Evolutionary conservation across 2,329 filamentous ascomycete genomes (phyloP).

Genomic region (Sclerotinia subarctica): DNA sequence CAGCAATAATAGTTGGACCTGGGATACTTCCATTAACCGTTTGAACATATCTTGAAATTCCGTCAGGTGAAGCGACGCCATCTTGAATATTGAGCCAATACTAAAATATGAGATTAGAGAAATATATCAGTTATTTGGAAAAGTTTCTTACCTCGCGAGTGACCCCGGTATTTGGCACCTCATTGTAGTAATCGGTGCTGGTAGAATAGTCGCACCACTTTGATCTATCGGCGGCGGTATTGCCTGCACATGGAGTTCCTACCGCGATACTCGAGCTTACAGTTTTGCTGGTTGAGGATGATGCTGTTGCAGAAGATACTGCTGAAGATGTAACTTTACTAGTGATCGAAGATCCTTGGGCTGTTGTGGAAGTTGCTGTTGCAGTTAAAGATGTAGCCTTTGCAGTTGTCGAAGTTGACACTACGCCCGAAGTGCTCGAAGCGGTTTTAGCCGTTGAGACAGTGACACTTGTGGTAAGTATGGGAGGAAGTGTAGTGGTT

Average conservation of each 20-base stretch:
- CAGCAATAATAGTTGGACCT: constrained; percentile 36
- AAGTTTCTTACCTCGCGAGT: constrained; percentile 41
- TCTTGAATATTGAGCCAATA: constrained; percentile 26
- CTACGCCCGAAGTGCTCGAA: neutral
- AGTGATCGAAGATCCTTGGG: neutral
- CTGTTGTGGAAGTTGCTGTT: neutral
- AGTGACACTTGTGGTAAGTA: neutral
- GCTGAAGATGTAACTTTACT: neutral
- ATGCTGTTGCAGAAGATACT: neutral
- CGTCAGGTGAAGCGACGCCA: constrained; percentile 33
- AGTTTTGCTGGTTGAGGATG: constrained; percentile 2
- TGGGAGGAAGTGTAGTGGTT: constrained; percentile 4
- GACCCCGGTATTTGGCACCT: constrained; percentile 43
- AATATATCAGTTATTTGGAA: constrained; percentile 25
- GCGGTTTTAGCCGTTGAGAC: neutral
- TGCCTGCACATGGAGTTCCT: constrained; percentile 15
- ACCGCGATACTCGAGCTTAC: neutral
- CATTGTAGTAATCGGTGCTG: constrained; percentile 41
- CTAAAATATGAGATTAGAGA: neutral
- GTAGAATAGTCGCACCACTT: constrained; percentile 49
- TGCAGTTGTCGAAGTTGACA: neutral
- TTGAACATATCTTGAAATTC: constrained; percentile 30
- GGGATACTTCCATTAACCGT: constrained; percentile 37
- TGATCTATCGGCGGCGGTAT: constrained; percentile 23
- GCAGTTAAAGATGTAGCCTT: neutral